phyloP scores from a whole-genome alignment of 306 rosid species.

The Rosa multiflora region DNA sequence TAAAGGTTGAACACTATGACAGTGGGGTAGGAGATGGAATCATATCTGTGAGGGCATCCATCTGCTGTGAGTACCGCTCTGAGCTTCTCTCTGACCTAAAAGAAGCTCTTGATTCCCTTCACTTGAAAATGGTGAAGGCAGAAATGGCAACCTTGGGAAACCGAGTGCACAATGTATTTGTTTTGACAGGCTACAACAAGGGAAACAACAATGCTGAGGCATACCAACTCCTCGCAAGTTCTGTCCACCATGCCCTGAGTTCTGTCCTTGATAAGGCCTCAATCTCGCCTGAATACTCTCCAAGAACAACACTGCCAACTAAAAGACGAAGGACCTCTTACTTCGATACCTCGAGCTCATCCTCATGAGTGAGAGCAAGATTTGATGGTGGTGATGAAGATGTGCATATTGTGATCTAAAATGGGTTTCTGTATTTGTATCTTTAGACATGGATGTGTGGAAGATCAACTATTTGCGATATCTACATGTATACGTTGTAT shows the following conservation, averaged over 20 bases:
- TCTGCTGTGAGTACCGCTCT: conserved; percentile 67
- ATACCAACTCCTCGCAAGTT: conserved; percentile 41
- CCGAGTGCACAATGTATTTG: conserved; percentile 58
- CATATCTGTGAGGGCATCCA: conserved; percentile 54
- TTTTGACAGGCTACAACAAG: conserved; percentile 45
- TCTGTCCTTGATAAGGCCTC: conserved; percentile 68
- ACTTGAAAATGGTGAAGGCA: conserved; percentile 50
- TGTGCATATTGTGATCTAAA: background rate
- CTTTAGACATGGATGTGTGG: conserved; percentile 18
- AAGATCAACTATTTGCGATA: conserved; percentile 5
- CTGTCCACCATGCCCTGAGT: conserved; percentile 53
- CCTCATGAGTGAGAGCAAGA: conserved; percentile 26
- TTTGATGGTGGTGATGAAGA: background rate
- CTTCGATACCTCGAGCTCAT: conserved; percentile 51
- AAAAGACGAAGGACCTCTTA: conserved; percentile 57
- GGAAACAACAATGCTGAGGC: conserved; percentile 31
- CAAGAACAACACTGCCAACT: conserved; percentile 43
- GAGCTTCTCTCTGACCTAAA: conserved; percentile 68
- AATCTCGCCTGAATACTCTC: conserved; percentile 57
- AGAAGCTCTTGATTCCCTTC: conserved; percentile 62
- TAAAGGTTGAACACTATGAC: conserved; percentile 58
- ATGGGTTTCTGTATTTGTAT: background rate
- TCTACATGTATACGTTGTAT: background rate
- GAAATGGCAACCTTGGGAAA: conserved; percentile 78
- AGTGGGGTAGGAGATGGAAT: conserved; percentile 37